Base-by-base conservation (phyloP, 2,329 filamentous ascomycete genomes). In the Xylariomycetidae sp. region DNA sequence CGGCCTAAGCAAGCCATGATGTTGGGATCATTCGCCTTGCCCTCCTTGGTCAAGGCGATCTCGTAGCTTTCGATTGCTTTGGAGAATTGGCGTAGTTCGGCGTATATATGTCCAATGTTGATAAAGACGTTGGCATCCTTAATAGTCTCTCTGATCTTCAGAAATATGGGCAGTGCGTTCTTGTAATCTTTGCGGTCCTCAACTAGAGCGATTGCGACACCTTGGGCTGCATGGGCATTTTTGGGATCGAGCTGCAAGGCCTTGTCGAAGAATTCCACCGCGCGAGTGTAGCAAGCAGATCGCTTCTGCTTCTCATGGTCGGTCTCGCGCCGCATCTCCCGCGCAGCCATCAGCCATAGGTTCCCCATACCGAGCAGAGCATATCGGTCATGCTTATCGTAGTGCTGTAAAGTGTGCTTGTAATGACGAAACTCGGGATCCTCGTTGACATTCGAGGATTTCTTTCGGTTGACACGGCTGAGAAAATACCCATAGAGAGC, bases 241-340 rank as follows among this genome's bases (percentile, higher is more conserved):
- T 84, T 88, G 1, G 88, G 81, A 53, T 98, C 92, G n/a, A 98
- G 69, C 43, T 94, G 88, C 15, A 98, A 69, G 4, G 90, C 90
- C 64, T 98, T 98, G 58, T 97, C 92, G 50, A 96, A 98, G 63
- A 98, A 98, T 57, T 98, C 94, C 9, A 97, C 89, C 0, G 92
- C 89, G 47, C 90, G 88, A 56, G 82, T 80, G 56, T 97, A 98
- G 41, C 80, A 83, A 48, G 84, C 85, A 37, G 82, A 85, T 33
- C 89, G 82, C 66, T 94, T 95, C 51, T 94, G 85, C 62, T 87
- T 94, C 40, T 98, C 90, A 39, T 80, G 73, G 7, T 97, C 92
- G 0, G 85, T 85, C 41, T 92, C 86, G 31, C 89, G 80, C 18
- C 87, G 85, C 88, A 97, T 96, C 59, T 98, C 94, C 48, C 92